These are phyloP conservation scores for Globisporangium cystogenes DNA, from an alignment of 352 stramenopile species.

Conservation along the genomic window DNA sequence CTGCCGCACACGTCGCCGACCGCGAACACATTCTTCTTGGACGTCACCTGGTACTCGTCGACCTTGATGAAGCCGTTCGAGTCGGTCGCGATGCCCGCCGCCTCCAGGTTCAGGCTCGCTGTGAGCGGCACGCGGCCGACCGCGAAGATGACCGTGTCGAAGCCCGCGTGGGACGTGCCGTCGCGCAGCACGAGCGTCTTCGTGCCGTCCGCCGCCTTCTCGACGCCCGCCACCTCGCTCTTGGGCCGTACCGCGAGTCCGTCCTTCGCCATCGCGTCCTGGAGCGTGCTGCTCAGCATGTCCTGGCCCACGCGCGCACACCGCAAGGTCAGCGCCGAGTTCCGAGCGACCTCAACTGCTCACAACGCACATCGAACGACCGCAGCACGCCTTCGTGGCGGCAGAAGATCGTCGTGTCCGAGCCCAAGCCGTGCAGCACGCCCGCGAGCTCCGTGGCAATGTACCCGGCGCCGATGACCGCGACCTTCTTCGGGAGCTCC, in stretches of 20 bases:
- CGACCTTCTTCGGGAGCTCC: slow-evolving; percentile 87
- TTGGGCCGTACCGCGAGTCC: slow-evolving; percentile 45
- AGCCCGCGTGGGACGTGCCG: slow-evolving; percentile 29
- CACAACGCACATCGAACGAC: slow-evolving; percentile 74
- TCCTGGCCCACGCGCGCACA: slow-evolving; percentile 14
- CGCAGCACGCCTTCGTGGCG: slow-evolving; percentile 82
- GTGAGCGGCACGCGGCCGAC: slow-evolving; percentile 44
- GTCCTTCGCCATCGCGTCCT: slow-evolving; percentile 53
- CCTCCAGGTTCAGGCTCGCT: slow-evolving; percentile 59
- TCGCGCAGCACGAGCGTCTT: slow-evolving; percentile 51
- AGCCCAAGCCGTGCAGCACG: slow-evolving; percentile 92
- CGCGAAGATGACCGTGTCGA: slow-evolving; percentile 90
- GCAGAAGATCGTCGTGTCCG: slow-evolving; percentile 89
- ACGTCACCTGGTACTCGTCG: slow-evolving; percentile 90
- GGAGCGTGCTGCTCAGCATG: slow-evolving; percentile 40
- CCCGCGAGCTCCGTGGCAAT: slow-evolving; percentile 97
- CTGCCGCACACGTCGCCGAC: slow-evolving; percentile 73
- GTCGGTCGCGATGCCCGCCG: slow-evolving; percentile 56
- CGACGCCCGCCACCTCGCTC: slow-evolving; percentile 33
- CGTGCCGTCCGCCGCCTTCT: slow-evolving; percentile 34
- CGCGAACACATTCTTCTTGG: slow-evolving; percentile 68
- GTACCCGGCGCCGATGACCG: slow-evolving; percentile 97
- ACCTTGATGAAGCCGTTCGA: slow-evolving; percentile 71
- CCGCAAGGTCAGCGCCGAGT: background rate
- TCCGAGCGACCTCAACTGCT: too few relatives aligned